A percentile compares a stretch with the other conserved stretches of the same genome.
These are phyloP conservation scores for Saussurea involucrata DNA, from an alignment of 129 eudicot species.

Conservation along the genomic window DNA sequence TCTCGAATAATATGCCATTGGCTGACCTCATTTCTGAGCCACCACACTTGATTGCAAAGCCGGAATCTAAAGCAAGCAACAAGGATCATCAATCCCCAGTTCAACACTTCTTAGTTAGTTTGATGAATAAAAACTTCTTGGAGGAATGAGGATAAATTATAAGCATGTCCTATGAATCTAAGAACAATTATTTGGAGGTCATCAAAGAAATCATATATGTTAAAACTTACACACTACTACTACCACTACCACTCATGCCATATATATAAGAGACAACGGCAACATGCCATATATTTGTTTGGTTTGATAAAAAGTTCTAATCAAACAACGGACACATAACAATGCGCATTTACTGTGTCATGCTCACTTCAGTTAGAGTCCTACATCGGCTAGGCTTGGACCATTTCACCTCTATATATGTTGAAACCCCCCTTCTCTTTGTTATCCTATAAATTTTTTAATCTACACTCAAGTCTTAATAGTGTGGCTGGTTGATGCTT, in stretches of 20 bases:
- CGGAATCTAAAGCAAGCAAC: constrained; percentile 29
- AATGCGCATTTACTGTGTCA: not conserved
- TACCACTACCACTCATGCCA: not conserved
- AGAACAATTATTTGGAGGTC: not conserved
- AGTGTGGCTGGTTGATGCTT: not conserved
- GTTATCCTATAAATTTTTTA: not conserved
- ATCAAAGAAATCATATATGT: not conserved
- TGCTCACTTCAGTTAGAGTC: not conserved
- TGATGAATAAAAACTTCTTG: not conserved
- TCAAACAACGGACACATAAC: not conserved
- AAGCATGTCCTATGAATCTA: not conserved
- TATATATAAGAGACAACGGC: not conserved
- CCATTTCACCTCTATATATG: not conserved
- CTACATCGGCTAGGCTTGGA: not conserved
- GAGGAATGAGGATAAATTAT: not conserved
- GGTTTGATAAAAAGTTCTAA: not conserved
- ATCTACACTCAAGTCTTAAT: not conserved
- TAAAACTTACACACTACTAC: not conserved
- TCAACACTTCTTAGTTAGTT: constrained; percentile 15
- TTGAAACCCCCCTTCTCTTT: not conserved
- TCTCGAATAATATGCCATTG: constrained; percentile 34
- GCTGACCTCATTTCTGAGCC: constrained; percentile 39
- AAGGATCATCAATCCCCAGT: constrained; percentile 10
- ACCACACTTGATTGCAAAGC: constrained; percentile 56
- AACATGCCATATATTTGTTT: not conserved